Evolutionary conservation across 2,329 filamentous ascomycete genomes (phyloP), one percentile per base, ranked within the genome.

Genomic region (Neopestalotiopsis sp.): DNA sequence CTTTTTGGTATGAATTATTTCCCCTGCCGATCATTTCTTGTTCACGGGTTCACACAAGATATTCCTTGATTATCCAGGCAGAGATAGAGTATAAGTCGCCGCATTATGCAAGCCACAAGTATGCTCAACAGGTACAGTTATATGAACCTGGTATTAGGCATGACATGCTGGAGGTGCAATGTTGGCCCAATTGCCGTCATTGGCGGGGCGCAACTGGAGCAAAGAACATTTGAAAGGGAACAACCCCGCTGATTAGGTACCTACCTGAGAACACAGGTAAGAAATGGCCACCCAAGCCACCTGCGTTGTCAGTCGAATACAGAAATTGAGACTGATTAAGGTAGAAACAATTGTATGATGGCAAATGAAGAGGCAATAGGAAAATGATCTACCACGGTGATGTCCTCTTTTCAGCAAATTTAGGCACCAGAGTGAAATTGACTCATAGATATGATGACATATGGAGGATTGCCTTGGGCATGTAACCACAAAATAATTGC

Each of bases 201-300:
- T 73, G 70, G 73, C 67, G 72, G 71, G 71, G 73, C 70, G 71
- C 69, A 70, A 70, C 38, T 61, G 67, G 62, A 69, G 68, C 69
- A 66, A 69, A 17, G 62, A 28, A 28, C 24, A 28, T 28, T 28
- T 28, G 24, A 38, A 49, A 62, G 28, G 40, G 62, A 65, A 53
- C 62, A 65, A 66, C 64, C 64, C 64, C 64, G 64, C 64, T 56
- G 49, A 56, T 66, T 66, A 58, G 64, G 64, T 45, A 57, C 45
- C 34, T 38, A 38, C 34, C 10, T 38, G 6, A 10, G 10, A 10
- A 10, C 34, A 38, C 34, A 38, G 34, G 34, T 7, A 38, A 38
- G 34, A 38, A 38, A 38, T 38, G 34, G 34, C 34, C 34, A 38
- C 34, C 28, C 7, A 20, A 10, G 34, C 34, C 34, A 38, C 34